A percentile compares a stretch with the other conserved stretches of the same genome.
Conservation (phyloP, 1,139 yeast genomes). For the Scheffersomyces stambukii region DNA sequence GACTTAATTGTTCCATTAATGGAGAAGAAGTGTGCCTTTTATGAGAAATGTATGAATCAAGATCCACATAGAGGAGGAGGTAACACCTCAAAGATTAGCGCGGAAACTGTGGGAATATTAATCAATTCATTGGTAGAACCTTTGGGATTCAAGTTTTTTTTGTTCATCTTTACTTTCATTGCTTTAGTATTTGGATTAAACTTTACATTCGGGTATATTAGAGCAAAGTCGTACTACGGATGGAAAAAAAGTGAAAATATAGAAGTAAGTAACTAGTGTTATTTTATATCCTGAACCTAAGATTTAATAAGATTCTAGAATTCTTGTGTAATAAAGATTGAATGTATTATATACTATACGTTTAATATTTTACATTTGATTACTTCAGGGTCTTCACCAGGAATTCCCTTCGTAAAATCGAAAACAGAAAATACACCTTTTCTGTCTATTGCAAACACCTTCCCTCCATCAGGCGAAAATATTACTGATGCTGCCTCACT, state of each 20-base stretch:
- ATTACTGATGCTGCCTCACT: constrained; percentile 71
- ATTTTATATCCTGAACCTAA: neutral
- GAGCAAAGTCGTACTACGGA: constrained; percentile 45
- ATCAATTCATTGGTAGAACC: constrained; percentile 65
- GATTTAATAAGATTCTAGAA: no score
- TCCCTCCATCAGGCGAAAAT: constrained; percentile 80
- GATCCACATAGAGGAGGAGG: constrained; percentile 41
- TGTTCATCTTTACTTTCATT: constrained; percentile 31
- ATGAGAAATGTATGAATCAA: constrained; percentile 61
- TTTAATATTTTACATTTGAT: constrained; percentile 63
- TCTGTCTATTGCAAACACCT: constrained; percentile 70
- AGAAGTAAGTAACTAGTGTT: neutral
- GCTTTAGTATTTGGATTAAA: constrained; percentile 33
- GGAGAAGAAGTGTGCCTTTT: constrained; percentile 50
- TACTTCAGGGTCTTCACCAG: constrained; percentile 71
- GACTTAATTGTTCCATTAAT: constrained; percentile 57
- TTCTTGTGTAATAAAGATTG: no score
- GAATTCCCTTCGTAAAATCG: constrained; percentile 85
- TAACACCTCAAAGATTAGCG: constrained; percentile 50
- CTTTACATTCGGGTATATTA: constrained; percentile 40
- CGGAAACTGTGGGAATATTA: constrained; percentile 59
- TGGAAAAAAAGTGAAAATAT: constrained; percentile 7
- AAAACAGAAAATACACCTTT: constrained; percentile 75
- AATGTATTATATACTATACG: no score
- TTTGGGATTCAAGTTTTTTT: constrained; percentile 52